A percentile compares a stretch with the other conserved stretches of the same genome.
Evolutionary conservation across 106 monocot genomes (phyloP).

Genomic region (Cymbidium sinense): DNA sequence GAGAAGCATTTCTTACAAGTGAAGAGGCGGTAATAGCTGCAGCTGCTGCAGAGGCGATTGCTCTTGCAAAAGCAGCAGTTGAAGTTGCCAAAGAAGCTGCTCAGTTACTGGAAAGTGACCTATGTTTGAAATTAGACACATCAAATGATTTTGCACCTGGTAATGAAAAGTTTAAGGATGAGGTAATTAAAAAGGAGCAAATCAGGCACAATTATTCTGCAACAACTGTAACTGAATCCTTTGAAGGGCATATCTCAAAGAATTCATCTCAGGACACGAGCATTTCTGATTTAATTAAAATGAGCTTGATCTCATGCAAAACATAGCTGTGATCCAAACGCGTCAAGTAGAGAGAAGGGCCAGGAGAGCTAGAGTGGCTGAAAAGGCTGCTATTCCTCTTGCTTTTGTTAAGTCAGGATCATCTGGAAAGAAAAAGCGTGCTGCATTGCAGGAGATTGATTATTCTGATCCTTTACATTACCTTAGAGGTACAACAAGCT

Average conservation of each 20-base stretch:
- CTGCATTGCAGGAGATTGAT: slow-evolving; percentile 47
- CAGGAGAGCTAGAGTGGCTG: slow-evolving; percentile 57
- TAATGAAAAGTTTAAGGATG: slow-evolving; percentile 23
- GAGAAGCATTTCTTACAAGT: slow-evolving; percentile 34
- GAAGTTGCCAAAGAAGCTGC: slow-evolving; percentile 86
- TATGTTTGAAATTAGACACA: slow-evolving; percentile 17
- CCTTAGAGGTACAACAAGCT: slow-evolving; percentile 50
- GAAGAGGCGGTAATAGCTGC: slow-evolving; percentile 59
- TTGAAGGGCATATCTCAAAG: slow-evolving; percentile 7
- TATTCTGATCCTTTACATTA: slow-evolving; percentile 74
- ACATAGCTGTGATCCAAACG: slow-evolving; percentile 58
- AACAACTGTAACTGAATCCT: neutral
- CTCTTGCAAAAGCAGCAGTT: slow-evolving; percentile 84
- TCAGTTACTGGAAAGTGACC: slow-evolving; percentile 25
- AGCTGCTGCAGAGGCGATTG: slow-evolving; percentile 76
- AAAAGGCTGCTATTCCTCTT: slow-evolving; percentile 23
- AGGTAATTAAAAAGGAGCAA: slow-evolving; percentile 33
- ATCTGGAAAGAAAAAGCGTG: slow-evolving; percentile 51
- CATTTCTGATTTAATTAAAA: slow-evolving; percentile 4
- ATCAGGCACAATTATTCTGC: neutral
- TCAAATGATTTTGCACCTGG: slow-evolving; percentile 26
- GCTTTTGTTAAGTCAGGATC: slow-evolving; percentile 37
- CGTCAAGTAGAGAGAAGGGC: slow-evolving; percentile 71
- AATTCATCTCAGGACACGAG: slow-evolving; percentile 8
- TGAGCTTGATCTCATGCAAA: slow-evolving; percentile 19